phyloP scores from a whole-genome alignment of 345 rosid species.

The Pseudoturritis turrita region DNA sequence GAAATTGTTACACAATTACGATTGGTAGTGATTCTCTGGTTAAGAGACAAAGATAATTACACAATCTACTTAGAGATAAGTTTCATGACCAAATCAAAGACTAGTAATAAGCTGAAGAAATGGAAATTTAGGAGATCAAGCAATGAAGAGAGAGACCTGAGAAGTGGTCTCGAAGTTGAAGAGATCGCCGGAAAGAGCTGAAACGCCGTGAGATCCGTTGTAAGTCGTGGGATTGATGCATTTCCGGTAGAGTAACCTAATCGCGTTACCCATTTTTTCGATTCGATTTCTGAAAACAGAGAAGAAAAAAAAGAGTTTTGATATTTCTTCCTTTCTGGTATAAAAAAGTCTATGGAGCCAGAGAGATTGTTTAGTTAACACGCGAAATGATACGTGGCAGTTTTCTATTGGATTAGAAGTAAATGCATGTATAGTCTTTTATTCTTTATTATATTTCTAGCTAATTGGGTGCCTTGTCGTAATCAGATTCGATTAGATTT shows the following conservation, averaged over 20 bases:
- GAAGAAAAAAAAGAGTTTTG: background rate
- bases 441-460: background rate
- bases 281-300: background rate
- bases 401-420: background rate
- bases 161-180: slow-evolving; percentile 71
- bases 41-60: background rate
- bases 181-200: slow-evolving; percentile 79
- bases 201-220: slow-evolving; percentile 57
- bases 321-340: slow-evolving; percentile 19
- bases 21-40: slow-evolving; percentile 6
- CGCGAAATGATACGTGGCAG: slow-evolving; percentile 17
- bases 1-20: no score
- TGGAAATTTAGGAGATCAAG: background rate
- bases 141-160: slow-evolving; percentile 42
- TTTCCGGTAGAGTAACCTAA: slow-evolving; percentile 41
- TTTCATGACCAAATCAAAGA: background rate
- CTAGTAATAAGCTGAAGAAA: background rate
- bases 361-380: slow-evolving; percentile 13
- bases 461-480: slow-evolving; percentile 12
- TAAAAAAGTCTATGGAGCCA: slow-evolving; percentile 19
- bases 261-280: slow-evolving; percentile 51
- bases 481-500: slow-evolving; percentile 2
- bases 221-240: slow-evolving; percentile 44
- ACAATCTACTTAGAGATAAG: background rate
- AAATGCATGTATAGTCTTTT: background rate